Percentiles rank a stretch among this genome's conserved stretches.
Evolutionary conservation across 139 green algal genomes (phyloP).

Genomic region (Gonium pectorale): DNA sequence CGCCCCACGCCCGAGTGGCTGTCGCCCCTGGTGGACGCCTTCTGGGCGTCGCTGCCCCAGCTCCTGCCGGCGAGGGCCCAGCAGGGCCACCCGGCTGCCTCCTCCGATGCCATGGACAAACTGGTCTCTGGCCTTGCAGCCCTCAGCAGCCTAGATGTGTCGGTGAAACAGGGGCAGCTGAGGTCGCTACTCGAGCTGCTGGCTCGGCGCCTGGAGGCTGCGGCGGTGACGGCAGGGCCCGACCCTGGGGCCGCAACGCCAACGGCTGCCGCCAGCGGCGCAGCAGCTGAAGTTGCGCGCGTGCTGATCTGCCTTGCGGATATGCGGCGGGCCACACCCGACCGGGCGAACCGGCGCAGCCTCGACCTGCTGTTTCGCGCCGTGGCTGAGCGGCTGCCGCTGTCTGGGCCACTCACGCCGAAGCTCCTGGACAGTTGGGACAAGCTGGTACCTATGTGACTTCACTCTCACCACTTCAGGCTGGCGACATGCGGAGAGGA

Average conservation of each 20-base stretch:
- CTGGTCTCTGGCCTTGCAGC: neutral
- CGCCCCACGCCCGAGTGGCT: neutral
- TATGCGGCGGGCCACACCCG: conserved; percentile 27
- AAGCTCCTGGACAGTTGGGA: conserved; percentile 27
- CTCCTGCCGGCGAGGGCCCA: neutral
- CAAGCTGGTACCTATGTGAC: conserved; percentile 36
- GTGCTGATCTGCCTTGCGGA: conserved; percentile 16
- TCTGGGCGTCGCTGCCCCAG: neutral
- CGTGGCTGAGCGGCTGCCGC: conserved; percentile 4
- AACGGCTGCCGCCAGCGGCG: neutral
- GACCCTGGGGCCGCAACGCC: too few relatives aligned
- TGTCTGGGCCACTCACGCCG: conserved; percentile 27
- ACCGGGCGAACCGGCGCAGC: neutral
- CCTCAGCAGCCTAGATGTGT: neutral
- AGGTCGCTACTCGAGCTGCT: neutral
- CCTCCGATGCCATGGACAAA: neutral
- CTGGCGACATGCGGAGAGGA: too few relatives aligned
- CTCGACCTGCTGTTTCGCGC: neutral
- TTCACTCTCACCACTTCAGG: too few relatives aligned
- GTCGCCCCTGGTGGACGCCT: neutral
- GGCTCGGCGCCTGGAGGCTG: neutral
- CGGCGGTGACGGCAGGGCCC: neutral
- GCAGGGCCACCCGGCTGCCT: neutral
- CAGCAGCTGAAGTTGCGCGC: neutral
- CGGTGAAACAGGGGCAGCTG: conserved; percentile 29